Conservation (phyloP, 768 basidiomycete species). For the Leccinum obscurum region DNA sequence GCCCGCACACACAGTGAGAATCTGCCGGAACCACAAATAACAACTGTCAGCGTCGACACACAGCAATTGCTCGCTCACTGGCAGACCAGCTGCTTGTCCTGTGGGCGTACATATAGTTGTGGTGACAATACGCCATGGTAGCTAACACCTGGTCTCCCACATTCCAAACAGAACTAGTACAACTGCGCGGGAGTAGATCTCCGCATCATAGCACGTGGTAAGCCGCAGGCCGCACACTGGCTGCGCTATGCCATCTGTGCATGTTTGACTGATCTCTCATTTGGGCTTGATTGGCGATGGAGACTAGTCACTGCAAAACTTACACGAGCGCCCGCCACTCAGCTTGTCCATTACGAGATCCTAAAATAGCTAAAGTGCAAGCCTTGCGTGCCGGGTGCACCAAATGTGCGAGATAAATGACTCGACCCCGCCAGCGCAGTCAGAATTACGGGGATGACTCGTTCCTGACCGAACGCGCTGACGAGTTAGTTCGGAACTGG, state of each 20-base stretch:
- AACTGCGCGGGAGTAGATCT: conserved; percentile 17
- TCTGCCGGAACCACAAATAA: conserved; percentile 18
- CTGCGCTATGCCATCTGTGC: conserved; percentile 14
- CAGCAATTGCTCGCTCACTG: conserved; percentile 18
- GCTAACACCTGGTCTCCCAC: background rate
- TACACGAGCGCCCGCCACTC: conserved; percentile 11
- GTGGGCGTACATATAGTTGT: background rate
- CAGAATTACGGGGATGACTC: conserved; percentile 5
- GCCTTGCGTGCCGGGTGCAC: conserved; percentile 9
- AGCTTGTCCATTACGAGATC: conserved; percentile 2
- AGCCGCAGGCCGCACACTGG: background rate
- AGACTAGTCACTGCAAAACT: conserved; percentile 9
- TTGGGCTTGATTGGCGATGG: conserved; percentile 23
- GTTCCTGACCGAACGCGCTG: conserved; percentile 28
- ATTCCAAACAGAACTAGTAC: conserved; percentile 14
- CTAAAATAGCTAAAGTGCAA: conserved; percentile 18
- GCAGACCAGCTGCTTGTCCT: background rate
- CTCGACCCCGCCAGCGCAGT: conserved; percentile 14
- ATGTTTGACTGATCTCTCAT: conserved; percentile 13
- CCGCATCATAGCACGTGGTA: conserved; percentile 20
- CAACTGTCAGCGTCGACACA: conserved; percentile 16
- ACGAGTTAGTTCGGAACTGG: conserved; percentile 15
- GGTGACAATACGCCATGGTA: background rate
- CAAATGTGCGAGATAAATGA: conserved; percentile 13
- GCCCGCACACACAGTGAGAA: conserved; percentile 24